Conservation (phyloP, 768 basidiomycete genomes). For the Holtermanniella nyarrowii region DNA sequence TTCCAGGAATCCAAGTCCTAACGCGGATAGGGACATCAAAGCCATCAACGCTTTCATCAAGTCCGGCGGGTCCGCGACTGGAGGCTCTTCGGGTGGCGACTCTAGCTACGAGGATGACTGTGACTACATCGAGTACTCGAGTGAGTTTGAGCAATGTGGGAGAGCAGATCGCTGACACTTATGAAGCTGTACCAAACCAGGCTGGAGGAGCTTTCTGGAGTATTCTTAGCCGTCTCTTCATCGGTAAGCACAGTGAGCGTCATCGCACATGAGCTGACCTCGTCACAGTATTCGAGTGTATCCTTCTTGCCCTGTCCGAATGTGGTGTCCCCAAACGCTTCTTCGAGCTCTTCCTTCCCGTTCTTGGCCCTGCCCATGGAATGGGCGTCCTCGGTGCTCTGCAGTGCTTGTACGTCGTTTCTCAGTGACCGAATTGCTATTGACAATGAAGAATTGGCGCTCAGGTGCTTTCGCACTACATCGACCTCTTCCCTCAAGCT, state of each 20-base stretch:
- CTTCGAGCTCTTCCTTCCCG: slow-evolving; percentile 75
- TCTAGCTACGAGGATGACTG: slow-evolving; percentile 45
- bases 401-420: slow-evolving; percentile 60
- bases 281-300: slow-evolving; percentile 55
- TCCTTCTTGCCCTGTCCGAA: slow-evolving; percentile 73
- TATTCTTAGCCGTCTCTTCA: slow-evolving; percentile 73
- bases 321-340: slow-evolving; percentile 58
- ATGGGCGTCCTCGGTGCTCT: slow-evolving; percentile 78
- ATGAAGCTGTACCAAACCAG: slow-evolving; percentile 75
- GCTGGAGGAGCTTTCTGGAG: slow-evolving; percentile 87
- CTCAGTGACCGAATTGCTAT: neutral
- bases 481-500: slow-evolving; percentile 79
- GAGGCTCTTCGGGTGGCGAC: neutral
- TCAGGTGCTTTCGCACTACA: slow-evolving; percentile 52
- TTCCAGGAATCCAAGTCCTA: neutral
- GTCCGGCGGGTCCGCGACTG: slow-evolving; percentile 4
- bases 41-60: slow-evolving; percentile 21
- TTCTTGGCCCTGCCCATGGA: slow-evolving; percentile 73
- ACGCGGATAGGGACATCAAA: slow-evolving; percentile 31
- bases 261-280: neutral
- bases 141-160: neutral
- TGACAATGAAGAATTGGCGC: slow-evolving; percentile 45
- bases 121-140: slow-evolving; percentile 62
- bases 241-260: slow-evolving; percentile 42
- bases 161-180: slow-evolving; percentile 1